phyloP scores from a whole-genome alignment of 352 stramenopile species.

The Globisporangium okanoganense region DNA sequence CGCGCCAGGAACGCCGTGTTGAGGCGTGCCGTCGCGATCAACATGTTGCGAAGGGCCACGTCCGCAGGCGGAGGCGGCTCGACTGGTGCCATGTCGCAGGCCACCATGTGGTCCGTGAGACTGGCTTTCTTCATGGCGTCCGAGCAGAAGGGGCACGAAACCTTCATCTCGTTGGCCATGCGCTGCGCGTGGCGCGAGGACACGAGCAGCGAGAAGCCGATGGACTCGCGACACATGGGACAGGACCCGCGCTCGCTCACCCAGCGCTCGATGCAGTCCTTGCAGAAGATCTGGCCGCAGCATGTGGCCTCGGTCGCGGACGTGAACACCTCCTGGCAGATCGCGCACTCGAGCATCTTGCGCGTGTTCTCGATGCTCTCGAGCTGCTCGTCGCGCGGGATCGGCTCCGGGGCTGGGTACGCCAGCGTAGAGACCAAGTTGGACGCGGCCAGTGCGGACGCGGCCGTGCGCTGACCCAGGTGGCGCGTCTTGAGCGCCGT shows the following conservation, averaged over 20 bases:
- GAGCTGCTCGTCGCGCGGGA: slow-evolving; percentile 73
- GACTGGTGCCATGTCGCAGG: slow-evolving; percentile 63
- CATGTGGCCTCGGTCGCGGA: slow-evolving; percentile 71
- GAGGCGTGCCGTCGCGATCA: slow-evolving; percentile 54
- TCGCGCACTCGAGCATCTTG: slow-evolving; percentile 86
- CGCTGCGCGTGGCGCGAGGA: slow-evolving; percentile 66
- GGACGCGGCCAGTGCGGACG: slow-evolving; percentile 62
- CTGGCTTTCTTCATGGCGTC: slow-evolving; percentile 71
- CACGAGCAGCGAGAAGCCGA: slow-evolving; percentile 63
- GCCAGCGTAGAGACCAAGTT: slow-evolving; percentile 74
- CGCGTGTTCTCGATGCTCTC: slow-evolving; percentile 76
- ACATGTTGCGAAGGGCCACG: slow-evolving; percentile 54
- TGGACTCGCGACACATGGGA: slow-evolving; percentile 77
- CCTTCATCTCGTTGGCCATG: slow-evolving; percentile 86
- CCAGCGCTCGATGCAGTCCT: slow-evolving; percentile 81
- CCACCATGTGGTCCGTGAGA: slow-evolving; percentile 55
- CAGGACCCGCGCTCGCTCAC: slow-evolving; percentile 77
- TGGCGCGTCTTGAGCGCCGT: slow-evolving; percentile 75
- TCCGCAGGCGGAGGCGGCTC: slow-evolving; percentile 72
- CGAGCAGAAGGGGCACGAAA: slow-evolving; percentile 60
- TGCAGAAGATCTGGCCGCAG: slow-evolving; percentile 85
- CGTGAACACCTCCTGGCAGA: slow-evolving; percentile 82
- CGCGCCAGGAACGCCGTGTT: slow-evolving; percentile 47
- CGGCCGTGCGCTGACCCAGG: slow-evolving; percentile 70
- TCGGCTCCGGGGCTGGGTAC: slow-evolving; percentile 42